Base-by-base conservation (phyloP, 2,329 filamentous ascomycete genomes). In the Colletotrichum tabaci region DNA sequence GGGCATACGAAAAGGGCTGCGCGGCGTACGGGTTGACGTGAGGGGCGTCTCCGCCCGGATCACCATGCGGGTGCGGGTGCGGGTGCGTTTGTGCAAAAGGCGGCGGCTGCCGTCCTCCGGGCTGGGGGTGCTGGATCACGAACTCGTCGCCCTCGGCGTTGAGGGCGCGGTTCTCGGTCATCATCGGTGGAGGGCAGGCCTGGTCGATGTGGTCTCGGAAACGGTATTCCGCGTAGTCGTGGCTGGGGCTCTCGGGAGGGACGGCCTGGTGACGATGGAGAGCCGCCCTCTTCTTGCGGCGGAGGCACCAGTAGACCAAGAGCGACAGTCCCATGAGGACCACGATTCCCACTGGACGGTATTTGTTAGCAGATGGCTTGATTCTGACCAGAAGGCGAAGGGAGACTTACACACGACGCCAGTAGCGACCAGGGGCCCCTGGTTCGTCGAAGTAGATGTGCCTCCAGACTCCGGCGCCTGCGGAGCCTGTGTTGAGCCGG, bases 1-100 rank as follows among this genome's bases (percentile, higher is more conserved):
- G 68, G 6, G 68, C 68, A 18, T 71, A 71, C 30, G 68, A 68
- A 46, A 71, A 71, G n/a, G 65, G 68, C 7, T 23, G 46, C 5
- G 47, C 52, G 18, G 52, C 49, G 5, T 53, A 71, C 6, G 68
- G 68, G 10, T 64, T 49, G 12, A 46, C n/a, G 4, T 44, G 30
- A 4, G 61, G 40, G 12, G 21, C 13, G 21, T 42, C n/a, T 15
- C 23, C 23, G 10, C 2, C 30, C 15, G 47, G 16, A 16, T 26
- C 26, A 6, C 26, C 26, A 26, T 26, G 26, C 26, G 26, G 26
- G 26, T 26, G 26, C 26, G 26, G 26, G 26, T 53, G 56, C 8
- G 42, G 10, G 15, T 53, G 52, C 7, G 52, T 12, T n/a, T 47
- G 52, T 18, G 35, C 2, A 10, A 18, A 26, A 26, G 26, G 7